phyloP scores from a whole-genome alignment of 371 early-diverging fungal genomes.

The Mortierella sp. region DNA sequence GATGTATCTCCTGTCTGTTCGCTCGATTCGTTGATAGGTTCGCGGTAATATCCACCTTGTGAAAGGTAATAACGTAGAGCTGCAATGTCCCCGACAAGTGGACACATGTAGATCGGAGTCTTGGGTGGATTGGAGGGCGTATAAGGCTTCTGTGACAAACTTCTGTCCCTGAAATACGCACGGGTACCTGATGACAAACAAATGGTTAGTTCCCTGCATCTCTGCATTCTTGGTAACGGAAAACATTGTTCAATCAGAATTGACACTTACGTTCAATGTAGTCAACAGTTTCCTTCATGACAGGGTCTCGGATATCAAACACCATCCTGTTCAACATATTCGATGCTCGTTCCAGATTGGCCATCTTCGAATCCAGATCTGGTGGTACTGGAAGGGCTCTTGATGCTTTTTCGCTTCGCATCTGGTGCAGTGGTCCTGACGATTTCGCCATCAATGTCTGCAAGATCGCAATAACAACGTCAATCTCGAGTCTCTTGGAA shows the following conservation, averaged over 20 bases:
- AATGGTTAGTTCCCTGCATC: too few species aligned
- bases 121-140: constrained; percentile 36
- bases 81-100: constrained; percentile 42
- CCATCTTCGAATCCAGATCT: constrained; percentile 34
- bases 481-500: constrained; percentile 32
- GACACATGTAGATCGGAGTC: constrained; percentile 48
- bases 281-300: constrained; percentile 34
- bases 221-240: too few species aligned
- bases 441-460: constrained; percentile 47
- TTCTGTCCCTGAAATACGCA: constrained; percentile 22
- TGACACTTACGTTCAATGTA: constrained; percentile 36
- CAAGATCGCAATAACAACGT: constrained; percentile 40
- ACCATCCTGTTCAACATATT: constrained; percentile 43
- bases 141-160: constrained; percentile 14
- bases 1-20: constrained; percentile 46
- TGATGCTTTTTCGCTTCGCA: constrained; percentile 33
- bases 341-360: constrained; percentile 36
- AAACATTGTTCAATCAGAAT: too few species aligned
- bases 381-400: constrained; percentile 48
- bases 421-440: constrained; percentile 29
- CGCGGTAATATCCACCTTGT: constrained; percentile 11
- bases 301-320: constrained; percentile 41
- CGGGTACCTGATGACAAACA: constrained; percentile 19
- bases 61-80: constrained; percentile 38
- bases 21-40: constrained; percentile 51